These are phyloP conservation scores for Neurospora sp. DNA, from an alignment of 495 filamentous ascomycete genomes.

Conservation along the genomic window DNA sequence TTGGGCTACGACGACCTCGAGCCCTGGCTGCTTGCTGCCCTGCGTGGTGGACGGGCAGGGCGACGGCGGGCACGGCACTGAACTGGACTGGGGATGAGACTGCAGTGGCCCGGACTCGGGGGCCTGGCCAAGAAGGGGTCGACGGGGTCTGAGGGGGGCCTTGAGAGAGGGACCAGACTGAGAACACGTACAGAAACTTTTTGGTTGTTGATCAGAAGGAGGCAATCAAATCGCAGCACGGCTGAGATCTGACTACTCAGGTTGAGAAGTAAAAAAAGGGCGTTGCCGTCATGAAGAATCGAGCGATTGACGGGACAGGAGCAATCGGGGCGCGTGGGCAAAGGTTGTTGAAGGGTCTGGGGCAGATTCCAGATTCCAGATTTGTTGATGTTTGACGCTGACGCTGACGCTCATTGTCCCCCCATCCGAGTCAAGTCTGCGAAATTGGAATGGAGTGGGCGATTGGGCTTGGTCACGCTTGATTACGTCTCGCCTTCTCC, in stretches of 20 bases:
- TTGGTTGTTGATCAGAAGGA: not conserved
- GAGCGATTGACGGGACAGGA: not conserved
- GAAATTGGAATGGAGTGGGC: not conserved
- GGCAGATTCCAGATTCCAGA: not conserved
- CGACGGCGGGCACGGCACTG: not conserved
- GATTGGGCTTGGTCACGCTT: not conserved
- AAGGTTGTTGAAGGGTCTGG: not conserved
- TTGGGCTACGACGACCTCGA: not conserved
- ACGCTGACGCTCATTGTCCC: not conserved
- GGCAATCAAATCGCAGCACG: not conserved
- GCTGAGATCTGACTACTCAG: not conserved
- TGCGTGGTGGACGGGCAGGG: not conserved
- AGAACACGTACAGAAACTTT: not conserved
- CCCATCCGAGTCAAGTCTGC: not conserved
- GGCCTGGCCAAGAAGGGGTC: not conserved
- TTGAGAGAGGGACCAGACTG: not conserved
- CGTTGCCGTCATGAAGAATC: not conserved
- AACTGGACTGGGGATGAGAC: not conserved
- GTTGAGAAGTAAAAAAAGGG: not conserved
- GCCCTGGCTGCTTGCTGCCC: not conserved
- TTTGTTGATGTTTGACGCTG: not conserved
- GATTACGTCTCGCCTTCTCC: not conserved
- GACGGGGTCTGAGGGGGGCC: not conserved
- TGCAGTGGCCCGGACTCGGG: not conserved
- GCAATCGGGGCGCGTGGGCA: not conserved